Base-by-base conservation (phyloP, 148 eudicot species). In the Rhododendron henanense region DNA sequence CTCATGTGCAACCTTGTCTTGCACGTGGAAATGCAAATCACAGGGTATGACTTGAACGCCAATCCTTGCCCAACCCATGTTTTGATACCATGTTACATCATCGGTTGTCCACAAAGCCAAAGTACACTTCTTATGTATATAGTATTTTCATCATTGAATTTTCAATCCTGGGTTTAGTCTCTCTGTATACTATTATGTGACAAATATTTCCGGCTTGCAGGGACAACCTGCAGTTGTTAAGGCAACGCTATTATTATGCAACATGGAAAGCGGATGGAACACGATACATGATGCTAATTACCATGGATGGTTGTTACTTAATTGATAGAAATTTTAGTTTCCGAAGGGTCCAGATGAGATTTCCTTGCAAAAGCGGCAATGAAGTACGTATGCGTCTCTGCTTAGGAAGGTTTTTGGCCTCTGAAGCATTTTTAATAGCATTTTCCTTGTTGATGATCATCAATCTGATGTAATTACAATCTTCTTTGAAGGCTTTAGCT, bases 191-290 rank as follows among this genome's bases (percentile, higher is more conserved):
- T 51, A 84, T 5, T 15, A 79, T 53, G 61, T 41, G 33, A 47
- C 77, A 37, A 5, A 33, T n/a, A 28, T 47, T 88, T 81, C 47
- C n/a, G 82, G 85, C 33, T 63, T 87, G 81, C 94, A 97, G 99
- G 88, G 98, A 94, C 11, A 97, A 97, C 88, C 91, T 97, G 85
- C 95, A 95, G 80, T 88, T 95, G 84, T 86, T 97, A 86, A 92
- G 99, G 84, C 98, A 95, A 41, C 94, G 98, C 39, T 95, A 95
- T 88, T 95, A 97, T 88, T 97, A 95, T 88, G 98, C 98, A 50
- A 95, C 99, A 77, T 97, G 99, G 99, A 97, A 97, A 91, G 99
- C 99, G 86, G 99, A 97, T 94, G 99, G 99, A 53, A 97, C 98
- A 47, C 93, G 99, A 90, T 97, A 97, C 88, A 97, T 97, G 99